phyloP scores from a whole-genome alignment of 768 basidiomycete species.

The Tubosaeta brunneosetosa region DNA sequence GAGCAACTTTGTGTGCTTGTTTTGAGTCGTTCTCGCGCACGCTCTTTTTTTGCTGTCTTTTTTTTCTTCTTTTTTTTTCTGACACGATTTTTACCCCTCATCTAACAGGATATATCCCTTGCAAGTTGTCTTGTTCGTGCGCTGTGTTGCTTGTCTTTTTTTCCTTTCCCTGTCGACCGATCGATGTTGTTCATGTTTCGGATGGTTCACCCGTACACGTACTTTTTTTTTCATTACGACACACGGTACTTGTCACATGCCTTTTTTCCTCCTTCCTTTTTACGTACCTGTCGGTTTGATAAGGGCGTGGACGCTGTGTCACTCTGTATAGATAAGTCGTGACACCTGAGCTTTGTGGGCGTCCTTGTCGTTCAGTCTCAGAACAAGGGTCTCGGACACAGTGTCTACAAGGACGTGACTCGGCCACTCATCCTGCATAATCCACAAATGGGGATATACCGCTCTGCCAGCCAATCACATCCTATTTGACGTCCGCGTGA shows the following conservation, averaged over 20 bases:
- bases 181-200: background rate
- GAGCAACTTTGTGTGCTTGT: constrained; percentile 82
- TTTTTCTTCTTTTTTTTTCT: background rate
- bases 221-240: background rate
- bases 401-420: background rate
- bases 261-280: background rate
- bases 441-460: background rate
- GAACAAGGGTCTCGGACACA: background rate
- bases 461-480: too few species aligned
- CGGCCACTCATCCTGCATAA: background rate
- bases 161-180: background rate
- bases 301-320: background rate
- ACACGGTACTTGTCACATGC: background rate
- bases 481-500: too few species aligned
- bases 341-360: background rate
- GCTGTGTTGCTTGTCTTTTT: background rate
- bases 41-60: background rate
- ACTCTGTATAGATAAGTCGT: too few species aligned
- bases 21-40: constrained; percentile 34
- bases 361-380: background rate
- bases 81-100: background rate
- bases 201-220: background rate
- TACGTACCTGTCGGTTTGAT: background rate
- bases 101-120: constrained; percentile 8
- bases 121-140: background rate